Evolutionary conservation across 2,329 filamentous ascomycete species (phyloP).

Genomic region (Scedosporium minutisporum): DNA sequence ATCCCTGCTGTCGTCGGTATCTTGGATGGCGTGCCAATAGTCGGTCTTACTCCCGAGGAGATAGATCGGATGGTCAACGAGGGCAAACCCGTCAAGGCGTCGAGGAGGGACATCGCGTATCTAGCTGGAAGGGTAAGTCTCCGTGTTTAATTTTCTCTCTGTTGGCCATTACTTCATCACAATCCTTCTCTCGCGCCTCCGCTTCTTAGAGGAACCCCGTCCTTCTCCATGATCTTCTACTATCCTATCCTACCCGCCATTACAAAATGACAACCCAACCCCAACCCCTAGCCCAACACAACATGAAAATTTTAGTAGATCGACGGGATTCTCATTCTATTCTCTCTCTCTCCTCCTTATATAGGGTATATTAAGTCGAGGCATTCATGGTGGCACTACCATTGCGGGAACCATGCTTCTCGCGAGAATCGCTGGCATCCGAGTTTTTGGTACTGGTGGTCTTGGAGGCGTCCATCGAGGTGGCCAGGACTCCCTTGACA

Average conservation of each 20-base stretch:
- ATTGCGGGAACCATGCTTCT: constrained; percentile 90
- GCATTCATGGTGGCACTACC: constrained; percentile 81
- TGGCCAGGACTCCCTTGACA: constrained; percentile 77
- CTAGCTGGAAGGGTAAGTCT: constrained; percentile 62
- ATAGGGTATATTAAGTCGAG: constrained; percentile 55
- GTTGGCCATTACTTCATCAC: not conserved
- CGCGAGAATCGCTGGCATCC: constrained; percentile 76
- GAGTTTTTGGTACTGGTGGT: constrained; percentile 88
- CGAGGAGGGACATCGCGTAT: constrained; percentile 76
- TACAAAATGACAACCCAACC: not conserved
- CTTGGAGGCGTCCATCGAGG: constrained; percentile 90
- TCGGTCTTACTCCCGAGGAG: constrained; percentile 67
- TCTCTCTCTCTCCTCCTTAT: not conserved
- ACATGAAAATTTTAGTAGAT: not conserved
- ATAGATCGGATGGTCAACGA: constrained; percentile 62
- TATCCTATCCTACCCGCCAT: not conserved
- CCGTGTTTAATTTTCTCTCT: not conserved
- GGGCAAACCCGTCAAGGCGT: constrained; percentile 68
- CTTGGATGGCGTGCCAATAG: constrained; percentile 68
- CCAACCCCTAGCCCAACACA: not conserved
- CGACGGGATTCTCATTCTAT: not conserved
- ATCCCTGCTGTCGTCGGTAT: constrained; percentile 89
- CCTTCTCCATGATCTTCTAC: not conserved
- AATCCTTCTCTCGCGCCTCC: not conserved
- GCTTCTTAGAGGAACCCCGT: not conserved